These are phyloP conservation scores for Ceratonia siliqua DNA, from an alignment of 306 rosid species.

Conservation along the genomic window DNA sequence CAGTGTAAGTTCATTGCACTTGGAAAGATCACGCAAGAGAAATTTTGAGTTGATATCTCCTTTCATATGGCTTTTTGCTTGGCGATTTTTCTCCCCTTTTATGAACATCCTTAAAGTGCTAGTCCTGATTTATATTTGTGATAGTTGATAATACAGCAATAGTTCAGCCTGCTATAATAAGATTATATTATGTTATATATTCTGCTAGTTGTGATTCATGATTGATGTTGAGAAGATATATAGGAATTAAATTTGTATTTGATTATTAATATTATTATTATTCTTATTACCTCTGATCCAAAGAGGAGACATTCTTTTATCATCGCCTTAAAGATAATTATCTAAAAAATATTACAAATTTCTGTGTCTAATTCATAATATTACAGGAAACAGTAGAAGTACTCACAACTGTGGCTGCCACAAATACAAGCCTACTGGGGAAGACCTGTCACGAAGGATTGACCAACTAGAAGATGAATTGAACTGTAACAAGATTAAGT, in stretches of 20 bases:
- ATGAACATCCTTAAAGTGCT: neutral
- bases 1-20: neutral
- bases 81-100: neutral
- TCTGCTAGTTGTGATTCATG: neutral
- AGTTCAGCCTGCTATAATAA: neutral
- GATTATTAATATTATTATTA: no score
- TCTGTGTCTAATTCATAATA: slow-evolving; percentile 20
- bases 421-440: slow-evolving; percentile 50
- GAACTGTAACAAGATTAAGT: slow-evolving; percentile 11
- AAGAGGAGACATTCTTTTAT: slow-evolving; percentile 4
- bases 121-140: no score
- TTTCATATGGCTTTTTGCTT: neutral
- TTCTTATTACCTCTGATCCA: neutral
- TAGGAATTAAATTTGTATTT: neutral
- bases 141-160: neutral
- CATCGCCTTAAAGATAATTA: neutral
- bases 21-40: neutral
- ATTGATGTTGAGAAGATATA: neutral
- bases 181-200: slow-evolving; percentile 7
- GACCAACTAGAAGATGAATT: slow-evolving; percentile 32
- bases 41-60: neutral
- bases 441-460: slow-evolving; percentile 49
- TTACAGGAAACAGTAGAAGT: slow-evolving; percentile 64
- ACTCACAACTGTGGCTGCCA: slow-evolving; percentile 37
- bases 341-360: neutral